These are phyloP conservation scores for Aegilops longissima DNA, from an alignment of 176 grass and related monocot species.

Conservation along the genomic window DNA sequence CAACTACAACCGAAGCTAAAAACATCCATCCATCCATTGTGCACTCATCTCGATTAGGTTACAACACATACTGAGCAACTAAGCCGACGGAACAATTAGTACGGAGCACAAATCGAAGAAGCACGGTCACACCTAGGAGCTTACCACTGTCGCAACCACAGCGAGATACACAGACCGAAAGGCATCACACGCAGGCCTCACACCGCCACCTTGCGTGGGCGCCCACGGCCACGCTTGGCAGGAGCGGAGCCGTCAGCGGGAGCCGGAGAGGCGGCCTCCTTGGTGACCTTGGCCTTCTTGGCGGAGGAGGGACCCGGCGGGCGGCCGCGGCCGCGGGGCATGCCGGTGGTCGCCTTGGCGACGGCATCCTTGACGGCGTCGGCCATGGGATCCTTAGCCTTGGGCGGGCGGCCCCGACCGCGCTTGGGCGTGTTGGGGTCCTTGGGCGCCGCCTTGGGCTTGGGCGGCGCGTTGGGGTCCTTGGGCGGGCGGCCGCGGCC, in stretches of 20 bases:
- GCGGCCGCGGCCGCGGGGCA: slow-evolving; percentile 49
- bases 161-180: neutral
- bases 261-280: neutral
- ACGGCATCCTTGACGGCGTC: slow-evolving; percentile 8
- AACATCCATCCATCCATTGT: slow-evolving; percentile 18
- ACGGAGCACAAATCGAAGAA: slow-evolving; percentile 24
- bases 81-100: slow-evolving; percentile 6
- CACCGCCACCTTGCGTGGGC: slow-evolving; percentile 61
- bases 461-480: neutral
- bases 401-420: slow-evolving; percentile 49
- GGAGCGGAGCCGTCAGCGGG: neutral
- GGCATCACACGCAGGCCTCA: neutral
- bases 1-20: slow-evolving; percentile 11
- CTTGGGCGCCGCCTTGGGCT: neutral
- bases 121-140: neutral
- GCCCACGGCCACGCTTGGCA: slow-evolving; percentile 70
- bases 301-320: slow-evolving; percentile 6
- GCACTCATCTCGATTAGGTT: slow-evolving; percentile 36
- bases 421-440: slow-evolving; percentile 7
- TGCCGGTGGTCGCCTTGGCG: slow-evolving; percentile 45
- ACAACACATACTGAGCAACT: slow-evolving; percentile 35
- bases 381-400: slow-evolving; percentile 29
- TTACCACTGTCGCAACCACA: slow-evolving; percentile 1
- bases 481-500: slow-evolving; percentile 74
- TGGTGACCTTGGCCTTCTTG: slow-evolving; percentile 50